phyloP scores from a whole-genome alignment of 2,329 filamentous ascomycete species.

The Penicillium sclerotigenum region DNA sequence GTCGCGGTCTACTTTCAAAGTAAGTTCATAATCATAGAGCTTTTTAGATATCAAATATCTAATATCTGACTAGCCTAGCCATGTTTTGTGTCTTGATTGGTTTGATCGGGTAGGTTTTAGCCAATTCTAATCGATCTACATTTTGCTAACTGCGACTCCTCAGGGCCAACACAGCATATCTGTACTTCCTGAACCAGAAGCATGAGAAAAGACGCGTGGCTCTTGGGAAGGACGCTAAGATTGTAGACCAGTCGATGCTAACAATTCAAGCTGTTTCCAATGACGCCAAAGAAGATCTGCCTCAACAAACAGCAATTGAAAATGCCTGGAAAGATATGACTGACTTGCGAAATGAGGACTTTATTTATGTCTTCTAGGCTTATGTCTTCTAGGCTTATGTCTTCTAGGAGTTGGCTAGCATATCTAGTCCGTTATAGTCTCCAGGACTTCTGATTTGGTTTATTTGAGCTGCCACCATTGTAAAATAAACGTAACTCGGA shows the following conservation, averaged over 20 bases:
- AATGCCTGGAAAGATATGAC: conserved; percentile 59
- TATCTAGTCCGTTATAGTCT: background rate
- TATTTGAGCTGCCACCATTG: background rate
- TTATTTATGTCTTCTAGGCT: conserved; percentile 55
- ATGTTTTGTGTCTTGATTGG: conserved; percentile 60
- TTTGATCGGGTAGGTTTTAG: conserved; percentile 43
- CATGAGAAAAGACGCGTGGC: conserved; percentile 55
- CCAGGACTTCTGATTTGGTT: background rate
- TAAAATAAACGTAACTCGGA: background rate
- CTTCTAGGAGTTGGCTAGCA: conserved; percentile 33
- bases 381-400: conserved; percentile 57
- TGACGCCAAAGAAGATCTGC: conserved; percentile 29
- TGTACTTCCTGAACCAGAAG: conserved; percentile 53
- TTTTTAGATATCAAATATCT: conserved; percentile 2
- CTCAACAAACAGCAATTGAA: conserved; percentile 38
- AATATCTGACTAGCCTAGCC: conserved; percentile 41
- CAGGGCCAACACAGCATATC: conserved; percentile 45
- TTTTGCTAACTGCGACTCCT: background rate
- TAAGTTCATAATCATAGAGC: conserved; percentile 15
- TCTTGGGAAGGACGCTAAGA: conserved; percentile 57
- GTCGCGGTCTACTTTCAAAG: conserved; percentile 58
- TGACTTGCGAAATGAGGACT: conserved; percentile 62
- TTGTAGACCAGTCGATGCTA: conserved; percentile 60
- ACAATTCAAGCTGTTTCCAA: conserved; percentile 30
- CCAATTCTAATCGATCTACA: background rate